Evolutionary conservation across 768 basidiomycete genomes (phyloP), one percentile per base, ranked within the genome.

Genomic region (Boletus insuetus): DNA sequence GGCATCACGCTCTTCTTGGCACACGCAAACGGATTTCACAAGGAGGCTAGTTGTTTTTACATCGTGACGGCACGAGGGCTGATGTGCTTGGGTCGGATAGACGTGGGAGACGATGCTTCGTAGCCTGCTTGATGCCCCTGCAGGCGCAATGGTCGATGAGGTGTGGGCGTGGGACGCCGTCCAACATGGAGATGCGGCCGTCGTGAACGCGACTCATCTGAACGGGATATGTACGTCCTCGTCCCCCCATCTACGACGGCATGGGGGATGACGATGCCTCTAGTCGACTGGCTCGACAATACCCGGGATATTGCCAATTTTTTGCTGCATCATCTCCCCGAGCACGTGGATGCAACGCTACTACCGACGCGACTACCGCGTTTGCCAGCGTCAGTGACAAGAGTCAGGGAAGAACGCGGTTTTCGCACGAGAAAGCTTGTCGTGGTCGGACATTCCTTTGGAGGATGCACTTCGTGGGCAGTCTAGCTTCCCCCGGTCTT

Each of bases 21-120:
- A 4, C 94, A 95, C 67, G 91, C 91, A 3, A 95, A 91, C 69
- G 93, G 94, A 1, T 87, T 95, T 61, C 83, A 82, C 45, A 95
- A 94, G 68, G 92, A 95, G 83, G 90, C 84, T 58, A 17, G n/a
- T 46, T 4, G 2, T 58, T 35, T 37, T 13, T 31, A 1, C 26
- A 20, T 11, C 6, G 38, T 38, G 17, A 24, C 10, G 20, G 3
- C 13, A 10, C 39, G 47, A 38, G 31, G 11, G 3, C 40, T 51
- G 0, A 51, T 34, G 9, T 24, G 6, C 16, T 9, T 17, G 37
- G 35, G n/a, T 8, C 10, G 24, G 16, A 22, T 62, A 95, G 91
- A 88, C 81, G 10, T 96, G 89, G 86, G 91, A 95, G 65, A 83
- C 89, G 0, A 78, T 79, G 17, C 57, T 96, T 2, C 68, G 67